Evolutionary conservation across 2,329 filamentous ascomycete species (phyloP).

Genomic region (Dactylella cylindrospora): DNA sequence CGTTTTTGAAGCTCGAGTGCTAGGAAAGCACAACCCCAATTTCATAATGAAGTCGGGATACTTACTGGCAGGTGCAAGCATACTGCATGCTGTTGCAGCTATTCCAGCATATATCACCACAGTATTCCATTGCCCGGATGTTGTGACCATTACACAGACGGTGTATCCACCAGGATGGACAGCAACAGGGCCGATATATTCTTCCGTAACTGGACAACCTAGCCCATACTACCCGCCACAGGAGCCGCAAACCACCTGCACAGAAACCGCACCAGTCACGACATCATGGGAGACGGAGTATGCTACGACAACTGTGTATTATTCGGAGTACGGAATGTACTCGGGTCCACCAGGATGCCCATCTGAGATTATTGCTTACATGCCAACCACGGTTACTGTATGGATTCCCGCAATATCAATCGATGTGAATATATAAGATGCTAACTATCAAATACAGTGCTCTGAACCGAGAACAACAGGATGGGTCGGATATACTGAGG

Average conservation of each 20-base stretch:
- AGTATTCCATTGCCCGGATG: conserved; percentile 34
- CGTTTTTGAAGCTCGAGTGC: conserved; percentile 34
- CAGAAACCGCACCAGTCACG: conserved; percentile 27
- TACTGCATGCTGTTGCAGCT: conserved; percentile 31
- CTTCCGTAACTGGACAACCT: neutral
- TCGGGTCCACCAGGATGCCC: conserved; percentile 35
- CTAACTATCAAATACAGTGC: conserved; percentile 22
- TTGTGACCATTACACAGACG: conserved; percentile 40
- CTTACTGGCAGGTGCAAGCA: conserved; percentile 31
- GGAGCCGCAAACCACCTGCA: conserved; percentile 12
- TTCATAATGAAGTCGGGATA: conserved; percentile 38
- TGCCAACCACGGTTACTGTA: conserved; percentile 40
- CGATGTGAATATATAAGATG: neutral
- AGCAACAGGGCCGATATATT: conserved; percentile 38
- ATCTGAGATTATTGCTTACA: conserved; percentile 34
- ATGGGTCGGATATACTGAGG: conserved; percentile 34
- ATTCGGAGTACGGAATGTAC: conserved; percentile 43
- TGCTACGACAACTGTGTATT: conserved; percentile 26
- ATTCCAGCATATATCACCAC: conserved; percentile 42
- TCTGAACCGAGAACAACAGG: conserved; percentile 32
- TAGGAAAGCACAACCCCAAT: conserved; percentile 18
- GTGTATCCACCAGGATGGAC: conserved; percentile 43
- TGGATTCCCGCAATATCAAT: neutral
- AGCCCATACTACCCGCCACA: conserved; percentile 1
- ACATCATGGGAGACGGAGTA: conserved; percentile 43